Base-by-base conservation (phyloP, 139 green algal species). In the Haematococcus sp. region DNA sequence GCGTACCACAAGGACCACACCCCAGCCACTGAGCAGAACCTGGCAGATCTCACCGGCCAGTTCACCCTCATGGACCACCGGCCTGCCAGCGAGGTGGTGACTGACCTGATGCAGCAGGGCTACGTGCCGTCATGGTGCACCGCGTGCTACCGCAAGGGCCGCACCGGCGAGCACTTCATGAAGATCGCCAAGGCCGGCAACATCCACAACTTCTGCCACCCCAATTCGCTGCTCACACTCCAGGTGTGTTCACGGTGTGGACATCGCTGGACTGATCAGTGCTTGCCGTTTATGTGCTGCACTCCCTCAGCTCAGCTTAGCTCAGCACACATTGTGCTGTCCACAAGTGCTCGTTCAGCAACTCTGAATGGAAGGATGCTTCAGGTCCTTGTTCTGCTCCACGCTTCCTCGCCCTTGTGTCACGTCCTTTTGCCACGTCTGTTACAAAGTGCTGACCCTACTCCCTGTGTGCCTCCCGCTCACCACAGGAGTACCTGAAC, bases 151-250 rank as follows among this genome's bases (percentile, higher is more conserved):
- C 80, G 88, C 58, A 91, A 92, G 84, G 88, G 87, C 2, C 77
- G 84, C 73, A 91, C 88, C 5, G 88, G 88, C n/a, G 84, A 91
- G 77, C 75, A 84, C 34, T 92, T 92, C 68, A 92, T 92, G 88
- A 90, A 91, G 75, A 92, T 92, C 70, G 87, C 86, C 55, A 91
- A 90, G 80, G 66, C 66, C 7, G 84, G 88, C 44, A 86, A 91
- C 77, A 92, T 92, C 82, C 88, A 92, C 86, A 85, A 90, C 82
- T 92, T 92, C 76, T 92, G 88, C 84, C 88, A 92, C 75, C 86
- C 88, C 74, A 92, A 92, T 84, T 81, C 60, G 19, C 75, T 92
- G 71, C 81, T 92, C 40, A 90, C 86, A 33, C 79, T 92, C 27
- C 82, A 90, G 77, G 82, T 81, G 46, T 16, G 75, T 32, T 4